phyloP scores from a whole-genome alignment of 352 stramenopile species.

The Phytophthora uliginosa region DNA sequence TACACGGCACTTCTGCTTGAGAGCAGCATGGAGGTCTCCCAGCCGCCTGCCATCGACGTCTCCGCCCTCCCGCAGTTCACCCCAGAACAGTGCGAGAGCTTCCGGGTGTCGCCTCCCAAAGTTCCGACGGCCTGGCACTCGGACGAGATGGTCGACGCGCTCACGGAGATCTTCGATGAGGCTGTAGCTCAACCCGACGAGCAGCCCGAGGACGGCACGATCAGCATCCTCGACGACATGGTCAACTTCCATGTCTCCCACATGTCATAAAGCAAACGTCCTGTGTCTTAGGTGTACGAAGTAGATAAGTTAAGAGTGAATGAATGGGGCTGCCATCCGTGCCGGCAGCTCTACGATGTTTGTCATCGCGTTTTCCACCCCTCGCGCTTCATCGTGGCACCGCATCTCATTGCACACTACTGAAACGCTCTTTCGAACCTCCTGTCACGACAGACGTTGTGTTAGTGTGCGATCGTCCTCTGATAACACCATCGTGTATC shows the following conservation, averaged over 20 bases:
- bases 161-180: slow-evolving; percentile 53
- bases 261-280: slow-evolving; percentile 27
- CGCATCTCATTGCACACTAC: slow-evolving; percentile 7
- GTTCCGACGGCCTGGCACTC: slow-evolving; percentile 30
- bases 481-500: slow-evolving; percentile 10
- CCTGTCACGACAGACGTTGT: background rate
- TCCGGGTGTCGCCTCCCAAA: slow-evolving; percentile 13
- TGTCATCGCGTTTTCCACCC: slow-evolving; percentile 24
- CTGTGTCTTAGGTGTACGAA: slow-evolving; percentile 18
- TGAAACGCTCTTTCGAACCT: slow-evolving; percentile 9
- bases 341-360: slow-evolving; percentile 8
- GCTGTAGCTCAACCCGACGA: slow-evolving; percentile 25
- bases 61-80: slow-evolving; percentile 19
- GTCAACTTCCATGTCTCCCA: slow-evolving; percentile 60
- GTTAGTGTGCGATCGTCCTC: background rate
- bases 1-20: slow-evolving; percentile 35
- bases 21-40: slow-evolving; percentile 26
- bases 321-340: slow-evolving; percentile 2
- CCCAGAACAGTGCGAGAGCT: slow-evolving; percentile 9
- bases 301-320: slow-evolving; percentile 25
- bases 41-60: slow-evolving; percentile 28
- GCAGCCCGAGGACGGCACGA: slow-evolving; percentile 17
- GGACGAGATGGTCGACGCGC: slow-evolving; percentile 38
- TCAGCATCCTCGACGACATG: slow-evolving; percentile 59
- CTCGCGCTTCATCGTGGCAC: slow-evolving; percentile 19